These are phyloP conservation scores for Nepenthes gracilis DNA, from an alignment of 148 eudicot genomes.

Conservation along the genomic window DNA sequence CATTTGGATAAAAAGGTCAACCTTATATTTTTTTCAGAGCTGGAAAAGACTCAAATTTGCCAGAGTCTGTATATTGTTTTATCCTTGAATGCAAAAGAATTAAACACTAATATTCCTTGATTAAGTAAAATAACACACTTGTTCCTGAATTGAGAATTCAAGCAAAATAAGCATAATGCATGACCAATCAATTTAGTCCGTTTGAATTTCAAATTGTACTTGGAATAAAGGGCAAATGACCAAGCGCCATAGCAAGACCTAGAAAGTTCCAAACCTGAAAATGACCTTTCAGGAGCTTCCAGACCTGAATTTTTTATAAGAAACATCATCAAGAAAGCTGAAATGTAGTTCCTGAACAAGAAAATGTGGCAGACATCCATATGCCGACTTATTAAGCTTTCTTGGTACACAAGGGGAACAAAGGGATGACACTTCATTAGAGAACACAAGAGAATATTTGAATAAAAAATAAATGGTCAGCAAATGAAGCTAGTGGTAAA, in stretches of 20 bases:
- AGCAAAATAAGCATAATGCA: no score
- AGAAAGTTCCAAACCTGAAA: slow-evolving; percentile 1
- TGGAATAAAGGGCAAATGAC: neutral
- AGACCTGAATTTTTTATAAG: neutral
- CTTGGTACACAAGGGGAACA: neutral
- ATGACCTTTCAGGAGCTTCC: slow-evolving; percentile 1
- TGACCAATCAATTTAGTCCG: no score
- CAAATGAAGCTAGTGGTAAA: neutral
- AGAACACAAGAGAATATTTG: neutral
- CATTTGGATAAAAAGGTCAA: no score
- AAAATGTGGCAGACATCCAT: neutral
- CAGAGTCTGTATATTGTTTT: no score
- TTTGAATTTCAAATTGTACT: neutral
- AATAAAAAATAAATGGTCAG: neutral
- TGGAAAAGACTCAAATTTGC: no score
- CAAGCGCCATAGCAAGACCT: neutral
- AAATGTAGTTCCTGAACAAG: neutral
- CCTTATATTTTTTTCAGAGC: no score
- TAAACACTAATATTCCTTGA: no score
- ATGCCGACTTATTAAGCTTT: neutral
- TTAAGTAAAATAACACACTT: no score
- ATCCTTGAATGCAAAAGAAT: no score
- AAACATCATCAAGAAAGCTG: neutral
- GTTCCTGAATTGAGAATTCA: no score
- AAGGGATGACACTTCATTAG: neutral